phyloP scores from a whole-genome alignment of 352 stramenopile genomes.

The Globisporangium parvum region DNA sequence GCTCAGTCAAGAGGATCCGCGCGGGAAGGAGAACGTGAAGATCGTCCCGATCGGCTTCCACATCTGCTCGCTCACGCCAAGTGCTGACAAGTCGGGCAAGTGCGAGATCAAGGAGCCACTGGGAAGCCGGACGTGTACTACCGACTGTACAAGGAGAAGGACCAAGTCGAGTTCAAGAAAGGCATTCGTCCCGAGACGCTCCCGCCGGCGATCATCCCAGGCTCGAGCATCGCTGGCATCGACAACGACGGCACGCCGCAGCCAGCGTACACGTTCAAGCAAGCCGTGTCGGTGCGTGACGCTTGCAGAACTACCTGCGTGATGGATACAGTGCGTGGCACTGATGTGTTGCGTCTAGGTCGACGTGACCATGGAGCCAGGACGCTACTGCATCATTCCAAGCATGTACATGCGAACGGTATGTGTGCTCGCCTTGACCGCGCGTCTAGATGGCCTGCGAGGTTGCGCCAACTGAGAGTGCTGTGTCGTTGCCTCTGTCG shows the following conservation, averaged over 20 bases:
- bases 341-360: conserved; percentile 14
- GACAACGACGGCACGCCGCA: conserved; percentile 68
- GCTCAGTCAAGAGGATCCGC: conserved; percentile 75
- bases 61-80: conserved; percentile 48
- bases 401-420: conserved; percentile 88
- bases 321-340: too few relatives aligned
- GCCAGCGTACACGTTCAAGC: conserved; percentile 79
- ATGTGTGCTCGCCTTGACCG: too few relatives aligned
- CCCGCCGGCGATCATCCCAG: conserved; percentile 71
- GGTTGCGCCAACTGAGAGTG: too few relatives aligned
- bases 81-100: conserved; percentile 19
- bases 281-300: conserved; percentile 57
- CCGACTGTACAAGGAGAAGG: conserved; percentile 61
- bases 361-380: conserved; percentile 63
- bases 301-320: neutral
- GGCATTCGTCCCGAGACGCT: conserved; percentile 40
- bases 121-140: conserved; percentile 65
- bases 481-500: neutral
- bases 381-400: conserved; percentile 74
- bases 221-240: conserved; percentile 52
- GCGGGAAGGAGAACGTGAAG: conserved; percentile 60
- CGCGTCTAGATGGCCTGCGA: too few relatives aligned
- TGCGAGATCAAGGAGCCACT: conserved; percentile 64
- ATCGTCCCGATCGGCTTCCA: conserved; percentile 81
- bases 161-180: conserved; percentile 51